Evolutionary conservation across 768 basidiomycete genomes (phyloP).

Genomic region (Leucosporidium creatinivorum): DNA sequence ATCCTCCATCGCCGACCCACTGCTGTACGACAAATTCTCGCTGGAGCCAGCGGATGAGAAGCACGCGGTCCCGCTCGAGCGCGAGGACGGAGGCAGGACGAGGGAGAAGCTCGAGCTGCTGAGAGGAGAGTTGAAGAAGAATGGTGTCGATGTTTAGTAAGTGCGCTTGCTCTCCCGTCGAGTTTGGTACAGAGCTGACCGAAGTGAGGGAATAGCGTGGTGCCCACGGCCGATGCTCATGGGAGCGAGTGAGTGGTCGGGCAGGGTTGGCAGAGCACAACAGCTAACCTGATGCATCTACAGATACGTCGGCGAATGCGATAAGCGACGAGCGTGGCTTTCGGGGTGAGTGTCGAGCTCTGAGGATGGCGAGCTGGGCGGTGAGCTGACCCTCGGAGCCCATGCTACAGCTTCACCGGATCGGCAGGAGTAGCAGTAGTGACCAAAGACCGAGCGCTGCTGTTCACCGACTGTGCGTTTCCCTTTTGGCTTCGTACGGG

Average conservation of each 20-base stretch:
- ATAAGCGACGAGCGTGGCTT: conserved; percentile 22
- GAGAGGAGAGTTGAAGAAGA: neutral
- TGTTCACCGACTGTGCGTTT: conserved; percentile 34
- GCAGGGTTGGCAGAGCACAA: neutral
- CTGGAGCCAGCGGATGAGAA: too few species aligned
- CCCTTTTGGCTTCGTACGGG: neutral
- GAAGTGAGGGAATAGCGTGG: neutral
- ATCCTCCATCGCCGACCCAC: too few species aligned
- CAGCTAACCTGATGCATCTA: too few species aligned
- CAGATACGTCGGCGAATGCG: conserved; percentile 30
- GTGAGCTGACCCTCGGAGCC: neutral
- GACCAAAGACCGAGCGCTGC: conserved; percentile 16
- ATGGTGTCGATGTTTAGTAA: conserved; percentile 12
- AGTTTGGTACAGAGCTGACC: too few species aligned
- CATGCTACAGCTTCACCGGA: conserved; percentile 33
- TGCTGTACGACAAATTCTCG: too few species aligned
- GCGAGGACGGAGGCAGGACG: neutral
- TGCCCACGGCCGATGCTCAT: conserved; percentile 30
- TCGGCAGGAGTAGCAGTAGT: conserved; percentile 34
- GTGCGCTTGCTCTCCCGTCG: neutral
- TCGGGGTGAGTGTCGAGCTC: conserved; percentile 15
- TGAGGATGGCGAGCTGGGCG: too few species aligned
- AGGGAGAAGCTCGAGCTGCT: neutral
- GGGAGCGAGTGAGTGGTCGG: conserved; percentile 6
- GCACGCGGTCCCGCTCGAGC: too few species aligned